A percentile compares a stretch with the other conserved stretches of the same genome.
Conservation (phyloP, 805 yeast species). For the Kuraishia piskuri region DNA sequence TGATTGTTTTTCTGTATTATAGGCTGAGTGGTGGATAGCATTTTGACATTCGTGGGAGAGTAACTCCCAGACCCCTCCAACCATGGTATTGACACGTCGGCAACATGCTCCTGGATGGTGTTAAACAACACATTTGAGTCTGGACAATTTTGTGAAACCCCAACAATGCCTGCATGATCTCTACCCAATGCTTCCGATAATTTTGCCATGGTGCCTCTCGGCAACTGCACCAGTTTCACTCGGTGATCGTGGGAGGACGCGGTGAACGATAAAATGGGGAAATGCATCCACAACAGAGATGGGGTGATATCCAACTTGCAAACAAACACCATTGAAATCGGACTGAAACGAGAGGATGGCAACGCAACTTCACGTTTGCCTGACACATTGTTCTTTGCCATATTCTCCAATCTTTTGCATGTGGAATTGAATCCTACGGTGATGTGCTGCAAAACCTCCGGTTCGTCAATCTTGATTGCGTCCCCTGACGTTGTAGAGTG, state of each 20-base stretch:
- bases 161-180: slow-evolving; percentile 24
- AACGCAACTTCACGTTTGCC: slow-evolving; percentile 2
- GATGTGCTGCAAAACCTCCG: slow-evolving; percentile 17
- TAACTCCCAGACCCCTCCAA: slow-evolving; percentile 26
- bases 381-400: slow-evolving; percentile 18
- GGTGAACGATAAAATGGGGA: slow-evolving; percentile 47
- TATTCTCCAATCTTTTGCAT: slow-evolving; percentile 35
- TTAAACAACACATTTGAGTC: slow-evolving; percentile 20
- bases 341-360: background rate
- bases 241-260: slow-evolving; percentile 25
- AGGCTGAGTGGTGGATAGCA: slow-evolving; percentile 39
- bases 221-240: slow-evolving; percentile 56
- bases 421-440: slow-evolving; percentile 50
- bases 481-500: slow-evolving; percentile 2
- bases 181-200: slow-evolving; percentile 23
- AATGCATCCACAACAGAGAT: slow-evolving; percentile 39
- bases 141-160: slow-evolving; percentile 20
- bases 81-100: slow-evolving; percentile 38
- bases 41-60: slow-evolving; percentile 28
- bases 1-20: slow-evolving; percentile 21
- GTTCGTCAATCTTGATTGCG: slow-evolving; percentile 13
- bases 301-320: slow-evolving; percentile 51
- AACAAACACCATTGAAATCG: slow-evolving; percentile 40
- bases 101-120: slow-evolving; percentile 14
- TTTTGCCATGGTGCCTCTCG: slow-evolving; percentile 29